Percentiles rank a stretch among this genome's conserved stretches.
Evolutionary conservation across 805 yeast species (phyloP).

Genomic region (Candida glaebosa): DNA sequence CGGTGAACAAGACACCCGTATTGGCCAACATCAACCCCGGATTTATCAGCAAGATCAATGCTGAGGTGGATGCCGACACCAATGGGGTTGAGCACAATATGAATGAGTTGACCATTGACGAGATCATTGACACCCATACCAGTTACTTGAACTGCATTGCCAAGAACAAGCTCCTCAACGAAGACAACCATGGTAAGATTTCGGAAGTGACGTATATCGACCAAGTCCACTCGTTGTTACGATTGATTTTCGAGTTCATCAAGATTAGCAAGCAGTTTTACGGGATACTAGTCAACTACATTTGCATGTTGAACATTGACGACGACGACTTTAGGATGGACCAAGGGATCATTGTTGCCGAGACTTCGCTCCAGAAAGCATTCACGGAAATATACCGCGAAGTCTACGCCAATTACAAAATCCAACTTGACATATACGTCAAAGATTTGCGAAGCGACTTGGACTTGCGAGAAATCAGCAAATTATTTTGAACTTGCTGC

Average conservation of each 20-base stretch:
- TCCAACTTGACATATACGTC: constrained; percentile 38
- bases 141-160: constrained; percentile 25
- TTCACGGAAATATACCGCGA: constrained; percentile 37
- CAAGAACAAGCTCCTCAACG: constrained; percentile 29
- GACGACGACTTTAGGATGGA: constrained; percentile 17
- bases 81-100: constrained; percentile 10
- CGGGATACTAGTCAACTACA: constrained; percentile 24
- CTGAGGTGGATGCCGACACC: constrained; percentile 2
- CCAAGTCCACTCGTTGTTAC: constrained; percentile 31
- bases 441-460: constrained; percentile 54
- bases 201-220: constrained; percentile 27
- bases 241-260: constrained; percentile 28
- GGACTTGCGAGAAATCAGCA: constrained; percentile 42
- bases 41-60: not conserved
- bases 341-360: constrained; percentile 26
- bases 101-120: constrained; percentile 46
- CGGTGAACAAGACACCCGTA: constrained; percentile 3
- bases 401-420: constrained; percentile 42
- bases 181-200: constrained; percentile 24
- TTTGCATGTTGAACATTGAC: constrained; percentile 23
- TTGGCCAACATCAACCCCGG: constrained; percentile 1
- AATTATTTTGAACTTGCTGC: constrained; percentile 8
- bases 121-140: constrained; percentile 38
- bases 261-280: constrained; percentile 34
- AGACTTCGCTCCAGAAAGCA: constrained; percentile 29